Evolutionary conservation across 2,329 filamentous ascomycete genomes (phyloP).

Genomic region (Colletotrichum sp.): DNA sequence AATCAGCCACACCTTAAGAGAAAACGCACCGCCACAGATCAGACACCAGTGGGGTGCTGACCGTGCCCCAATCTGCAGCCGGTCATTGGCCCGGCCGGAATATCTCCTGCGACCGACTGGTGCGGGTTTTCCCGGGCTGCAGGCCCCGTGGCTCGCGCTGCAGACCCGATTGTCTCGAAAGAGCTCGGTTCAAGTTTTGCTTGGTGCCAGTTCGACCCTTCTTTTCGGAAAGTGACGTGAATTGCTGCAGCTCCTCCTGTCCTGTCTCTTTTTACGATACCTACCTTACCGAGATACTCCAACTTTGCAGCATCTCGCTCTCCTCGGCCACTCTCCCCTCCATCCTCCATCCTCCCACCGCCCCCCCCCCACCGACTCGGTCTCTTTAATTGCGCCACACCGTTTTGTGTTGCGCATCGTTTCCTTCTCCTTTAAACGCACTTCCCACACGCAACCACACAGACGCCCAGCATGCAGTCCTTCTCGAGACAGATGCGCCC

Average conservation of each 20-base stretch:
- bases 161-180: constrained; percentile 22
- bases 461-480: constrained; percentile 75
- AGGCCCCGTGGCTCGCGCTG: constrained; percentile 18
- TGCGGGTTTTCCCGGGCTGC: constrained; percentile 24
- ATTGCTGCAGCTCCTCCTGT: constrained; percentile 12
- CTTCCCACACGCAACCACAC: neutral
- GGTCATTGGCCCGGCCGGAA: constrained; percentile 7
- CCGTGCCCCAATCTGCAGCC: neutral
- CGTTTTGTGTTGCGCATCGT: constrained; percentile 10
- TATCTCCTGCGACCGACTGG: neutral
- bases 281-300: neutral
- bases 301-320: neutral
- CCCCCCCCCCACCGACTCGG: neutral
- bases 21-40: neutral
- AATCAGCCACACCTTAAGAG: constrained; percentile 3
- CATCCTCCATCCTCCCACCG: neutral
- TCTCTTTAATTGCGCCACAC: neutral
- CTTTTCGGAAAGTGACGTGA: constrained; percentile 23
- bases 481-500: constrained; percentile 74
- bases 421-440: constrained; percentile 6
- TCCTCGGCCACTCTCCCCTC: neutral
- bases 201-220: constrained; percentile 18
- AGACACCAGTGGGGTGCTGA: neutral
- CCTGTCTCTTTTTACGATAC: neutral
- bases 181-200: constrained; percentile 24